Conservation (phyloP, 2,329 filamentous ascomycete genomes). For the Sphaerulina vaccinii region DNA sequence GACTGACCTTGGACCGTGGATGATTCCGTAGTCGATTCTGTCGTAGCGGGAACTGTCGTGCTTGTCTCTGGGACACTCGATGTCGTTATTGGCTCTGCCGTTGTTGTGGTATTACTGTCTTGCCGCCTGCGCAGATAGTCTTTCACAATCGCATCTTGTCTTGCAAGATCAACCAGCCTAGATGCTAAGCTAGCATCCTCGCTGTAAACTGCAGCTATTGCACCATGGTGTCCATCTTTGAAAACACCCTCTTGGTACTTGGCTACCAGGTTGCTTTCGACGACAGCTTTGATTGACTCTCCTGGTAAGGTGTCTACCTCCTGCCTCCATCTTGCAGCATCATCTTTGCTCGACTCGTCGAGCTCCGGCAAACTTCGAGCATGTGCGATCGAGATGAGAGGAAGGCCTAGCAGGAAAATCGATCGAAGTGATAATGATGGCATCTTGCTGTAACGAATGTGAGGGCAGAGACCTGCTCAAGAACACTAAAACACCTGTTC, state of each 20-base stretch:
- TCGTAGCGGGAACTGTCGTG: slow-evolving; percentile 22
- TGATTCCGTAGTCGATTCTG: slow-evolving; percentile 18
- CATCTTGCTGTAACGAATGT: slow-evolving; percentile 35
- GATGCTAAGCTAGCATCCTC: slow-evolving; percentile 62
- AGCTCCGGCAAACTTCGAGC: slow-evolving; percentile 22
- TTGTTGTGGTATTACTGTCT: slow-evolving; percentile 26
- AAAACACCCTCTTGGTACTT: slow-evolving; percentile 69
- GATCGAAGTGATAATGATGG: slow-evolving; percentile 38
- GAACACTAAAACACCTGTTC: neutral
- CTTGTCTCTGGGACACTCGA: slow-evolving; percentile 31
- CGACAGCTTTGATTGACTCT: slow-evolving; percentile 62
- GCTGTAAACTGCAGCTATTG: slow-evolving; percentile 62
- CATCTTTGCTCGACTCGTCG: slow-evolving; percentile 26
- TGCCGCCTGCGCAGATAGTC: slow-evolving; percentile 47
- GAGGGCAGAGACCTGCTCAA: slow-evolving; percentile 22
- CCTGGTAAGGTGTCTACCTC: slow-evolving; percentile 58
- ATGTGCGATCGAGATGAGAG: slow-evolving; percentile 38
- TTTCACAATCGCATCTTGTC: slow-evolving; percentile 40
- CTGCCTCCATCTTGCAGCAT: slow-evolving; percentile 49
- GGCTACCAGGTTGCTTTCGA: slow-evolving; percentile 62
- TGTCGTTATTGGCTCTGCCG: slow-evolving; percentile 26
- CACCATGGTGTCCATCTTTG: slow-evolving; percentile 61
- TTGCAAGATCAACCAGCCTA: slow-evolving; percentile 63
- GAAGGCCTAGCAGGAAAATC: slow-evolving; percentile 40
- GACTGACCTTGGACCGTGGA: slow-evolving; percentile 21